These are phyloP conservation scores for Phytophthora rubi DNA, from an alignment of 352 stramenopile genomes.

Conservation along the genomic window DNA sequence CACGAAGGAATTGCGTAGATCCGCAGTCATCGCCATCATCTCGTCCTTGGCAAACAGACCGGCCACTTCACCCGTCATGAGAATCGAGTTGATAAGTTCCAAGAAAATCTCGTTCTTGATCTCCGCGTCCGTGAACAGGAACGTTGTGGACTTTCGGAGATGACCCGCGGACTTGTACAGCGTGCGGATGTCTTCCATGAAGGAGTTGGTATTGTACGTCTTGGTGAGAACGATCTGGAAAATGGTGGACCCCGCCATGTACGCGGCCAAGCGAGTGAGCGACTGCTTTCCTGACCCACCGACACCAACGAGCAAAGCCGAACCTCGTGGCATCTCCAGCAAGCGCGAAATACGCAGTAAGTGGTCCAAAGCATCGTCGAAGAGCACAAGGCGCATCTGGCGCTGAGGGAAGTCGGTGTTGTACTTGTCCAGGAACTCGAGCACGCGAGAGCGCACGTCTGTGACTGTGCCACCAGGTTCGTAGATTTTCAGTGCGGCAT, in stretches of 20 bases:
- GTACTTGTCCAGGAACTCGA: slow-evolving; percentile 97
- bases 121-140: slow-evolving; percentile 98
- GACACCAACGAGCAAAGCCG: slow-evolving; percentile 96
- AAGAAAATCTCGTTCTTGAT: slow-evolving; percentile 99
- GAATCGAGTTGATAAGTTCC: slow-evolving; percentile 98
- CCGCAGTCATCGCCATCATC: slow-evolving; percentile 98
- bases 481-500: slow-evolving; percentile 97
- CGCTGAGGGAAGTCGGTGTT: slow-evolving; percentile 97
- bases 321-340: slow-evolving; percentile 97
- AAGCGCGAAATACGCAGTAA: slow-evolving; percentile 96
- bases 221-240: slow-evolving; percentile 99
- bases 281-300: slow-evolving; percentile 98
- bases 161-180: slow-evolving; percentile 98
- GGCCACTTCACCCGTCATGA: slow-evolving; percentile 99
- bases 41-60: slow-evolving; percentile 99
- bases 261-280: slow-evolving; percentile 95
- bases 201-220: slow-evolving; percentile 97
- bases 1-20: slow-evolving; percentile 95
- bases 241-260: slow-evolving; percentile 96
- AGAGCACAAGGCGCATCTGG: slow-evolving; percentile 98
- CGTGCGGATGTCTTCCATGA: slow-evolving; percentile 97
- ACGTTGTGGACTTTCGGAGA: slow-evolving; percentile 96
- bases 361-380: slow-evolving; percentile 98
- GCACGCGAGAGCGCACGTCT: slow-evolving; percentile 92
- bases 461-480: slow-evolving; percentile 94